Base-by-base conservation (phyloP, 1,284 basidiomycete species). In the Cryptococcus amylolentus region DNA sequence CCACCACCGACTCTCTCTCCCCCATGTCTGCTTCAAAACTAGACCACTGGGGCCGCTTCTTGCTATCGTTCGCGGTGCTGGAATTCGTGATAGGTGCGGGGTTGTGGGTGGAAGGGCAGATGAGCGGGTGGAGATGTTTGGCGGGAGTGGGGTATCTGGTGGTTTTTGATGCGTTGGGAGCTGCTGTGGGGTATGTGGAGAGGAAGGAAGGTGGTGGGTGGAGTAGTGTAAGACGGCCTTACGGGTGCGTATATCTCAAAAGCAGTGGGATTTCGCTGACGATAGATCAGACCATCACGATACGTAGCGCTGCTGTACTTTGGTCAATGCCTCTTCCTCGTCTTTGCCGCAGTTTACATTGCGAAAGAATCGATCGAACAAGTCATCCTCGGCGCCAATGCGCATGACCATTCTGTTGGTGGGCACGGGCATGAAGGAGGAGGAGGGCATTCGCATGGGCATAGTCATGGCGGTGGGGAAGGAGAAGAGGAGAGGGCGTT, bases 131-230 rank as follows among this genome's bases (percentile, higher is more conserved):
- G 49, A 79, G 97, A 27, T 83, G 88, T 2, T 86, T 89, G 55
- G 94, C 93, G 0, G 95, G 91, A 0, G 76, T 98, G 14, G 95
- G 95, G 0, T 98, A 98, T 72, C 88, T 96, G 82, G 85, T 96
- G 31, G 92, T 98, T 1, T 98, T 98, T 69, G 95, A 98, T 72
- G 84, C 91, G 3, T 81, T 91, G 63, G 91, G 91, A 0, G 82
- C 92, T 4, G 84, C 80, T 18, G 79, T 82, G n/a, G 77, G 80
- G 23, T 74, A 87, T 2, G 66, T 86, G 14, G 83, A 83, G 7
- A 77, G 67, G n/a, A 60, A 66, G 9, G 51, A 55, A 39, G 56
- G 56, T 1, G 49, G 49, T 7, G 66, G 66, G 26, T 67, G 71
- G 67, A 65, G 69, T 10, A 75, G 74, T 40, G 59, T 79, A 23